Base-by-base conservation (phyloP, 345 rosid genomes). In the Populus euphratica region DNA sequence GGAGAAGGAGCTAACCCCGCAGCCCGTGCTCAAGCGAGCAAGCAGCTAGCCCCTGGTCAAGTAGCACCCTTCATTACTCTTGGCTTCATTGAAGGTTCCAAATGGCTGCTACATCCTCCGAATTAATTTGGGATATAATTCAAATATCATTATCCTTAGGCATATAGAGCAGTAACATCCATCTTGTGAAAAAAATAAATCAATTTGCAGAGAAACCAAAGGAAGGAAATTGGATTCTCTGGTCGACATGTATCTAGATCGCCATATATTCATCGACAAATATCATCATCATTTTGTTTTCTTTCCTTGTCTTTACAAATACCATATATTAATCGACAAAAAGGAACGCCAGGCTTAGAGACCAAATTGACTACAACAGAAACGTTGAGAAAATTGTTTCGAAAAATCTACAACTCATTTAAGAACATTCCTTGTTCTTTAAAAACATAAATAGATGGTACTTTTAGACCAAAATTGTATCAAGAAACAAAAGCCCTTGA, bases 101-200 rank as follows among this genome's bases (percentile, higher is more conserved):
- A 74, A 39, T 94, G 97, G 97, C 52, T 92, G 69, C 96, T 92
- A 72, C 95, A 92, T 71, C 89, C 92, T 74, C 94, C 94, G 21
- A 7, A 3, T 41, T 41, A 41, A 41, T 41, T 10, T 2, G 21
- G 27, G 62, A 21, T 54, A 2, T 21, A 21, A 8, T 21, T 21
- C 0, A 21, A 21, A 54, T 2, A 54, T 21, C 5, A 21, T 21
- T 21, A 8, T 54, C 35, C 35, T 33, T 33, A 33, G 35, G 35
- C 35, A 16, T 16, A 16, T 49, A 49, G 18, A 49, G 54, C 2
- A 4, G 21, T 49, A 21, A 8, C 10, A 54, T 21, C 27, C 5
- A 21, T 54, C 62, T 54, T 21, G 62, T 54, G 25, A 3, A 54
- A 8, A 50, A 54, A 8, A 41, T 21, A 21, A 54, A 54, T 54